Evolutionary conservation across 2,329 filamentous ascomycete species (phyloP).

Genomic region (Cladophialophora yegresii): DNA sequence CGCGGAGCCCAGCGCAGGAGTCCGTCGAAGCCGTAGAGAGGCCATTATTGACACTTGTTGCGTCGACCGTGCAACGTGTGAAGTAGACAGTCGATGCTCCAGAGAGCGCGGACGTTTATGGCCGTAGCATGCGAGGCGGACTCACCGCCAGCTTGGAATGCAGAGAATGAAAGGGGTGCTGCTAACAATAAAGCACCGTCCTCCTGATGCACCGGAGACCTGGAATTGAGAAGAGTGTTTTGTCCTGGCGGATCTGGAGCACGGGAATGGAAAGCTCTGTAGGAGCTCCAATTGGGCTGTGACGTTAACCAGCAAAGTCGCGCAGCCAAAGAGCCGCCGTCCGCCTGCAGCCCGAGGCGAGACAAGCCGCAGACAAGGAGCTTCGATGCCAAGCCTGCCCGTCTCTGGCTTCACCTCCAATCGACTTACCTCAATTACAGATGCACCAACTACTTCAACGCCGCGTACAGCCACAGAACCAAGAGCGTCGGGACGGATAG

Average conservation of each 20-base stretch:
- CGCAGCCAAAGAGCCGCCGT: slow-evolving; percentile 9
- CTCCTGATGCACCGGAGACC: neutral
- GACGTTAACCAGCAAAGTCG: slow-evolving; percentile 15
- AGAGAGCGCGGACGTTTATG: slow-evolving; percentile 27
- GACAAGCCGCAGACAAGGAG: slow-evolving; percentile 6
- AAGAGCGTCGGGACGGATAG: neutral
- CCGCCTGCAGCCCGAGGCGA: slow-evolving; percentile 6
- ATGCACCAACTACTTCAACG: slow-evolving; percentile 17
- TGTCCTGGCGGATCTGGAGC: neutral
- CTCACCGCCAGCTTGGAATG: slow-evolving; percentile 19
- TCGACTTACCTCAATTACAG: slow-evolving; percentile 31
- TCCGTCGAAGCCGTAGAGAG: slow-evolving; percentile 32
- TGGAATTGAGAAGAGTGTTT: slow-evolving; percentile 1
- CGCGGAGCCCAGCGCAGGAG: slow-evolving; percentile 30
- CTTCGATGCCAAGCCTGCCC: slow-evolving; percentile 26
- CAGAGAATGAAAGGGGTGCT: slow-evolving; percentile 11
- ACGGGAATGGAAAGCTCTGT: slow-evolving; percentile 22
- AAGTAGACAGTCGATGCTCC: slow-evolving; percentile 25
- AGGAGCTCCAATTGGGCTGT: slow-evolving; percentile 22
- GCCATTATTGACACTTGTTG: slow-evolving; percentile 31
- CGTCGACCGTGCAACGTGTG: slow-evolving; percentile 13
- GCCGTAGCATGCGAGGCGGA: slow-evolving; percentile 29
- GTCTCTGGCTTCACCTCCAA: slow-evolving; percentile 28
- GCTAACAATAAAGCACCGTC: slow-evolving; percentile 4
- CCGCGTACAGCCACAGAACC: slow-evolving; percentile 7